Evolutionary conservation across 116 monocot genomes (phyloP), one percentile per base, ranked within the genome.

Genomic region (Posidonia oceanica): DNA sequence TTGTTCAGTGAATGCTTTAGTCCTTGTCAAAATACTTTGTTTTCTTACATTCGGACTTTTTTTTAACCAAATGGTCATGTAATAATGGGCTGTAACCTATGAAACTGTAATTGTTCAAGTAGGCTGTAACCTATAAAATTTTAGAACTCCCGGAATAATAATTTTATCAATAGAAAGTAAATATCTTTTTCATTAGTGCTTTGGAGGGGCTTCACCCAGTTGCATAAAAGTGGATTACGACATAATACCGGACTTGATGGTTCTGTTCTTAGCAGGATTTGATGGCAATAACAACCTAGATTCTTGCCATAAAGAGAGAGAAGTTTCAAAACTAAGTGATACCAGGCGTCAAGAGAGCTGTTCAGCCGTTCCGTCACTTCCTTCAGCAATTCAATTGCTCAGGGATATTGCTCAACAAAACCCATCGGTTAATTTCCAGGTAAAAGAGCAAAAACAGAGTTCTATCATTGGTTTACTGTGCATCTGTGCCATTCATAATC

Each of bases 331-430:
- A 58, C 60, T 14, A 52, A 20, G 36, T 14, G 52, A 4, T 36
- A 40, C 62, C 18, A 52, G 41, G 4, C 40, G 14, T 22, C 11
- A 38, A 15, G 77, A 71, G 48, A 74, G 66, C 57, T 84, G 86
- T 85, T 78, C 81, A 54, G 87, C 88, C 14, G 76, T 88, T 71
- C 75, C 80, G 53, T 91, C 96, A 39, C 71, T 96, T 53, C 88
- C 86, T 52, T 69, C 77, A 63, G 88, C 89, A 70, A 64, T 96
- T 66, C 71, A 85, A 13, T 86, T 86, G 86, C 82, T 91, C 37
- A 83, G 86, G 68, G 87, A 96, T 75, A 75, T 39, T 52, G 74
- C 69, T 60, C 70, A 78, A 68, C 75, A 78, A 70, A 84, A 85
- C 41, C 59, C 75, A 52, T 84, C 91, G 10, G 64, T 75, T 71